Evolutionary conservation across 2,329 filamentous ascomycete genomes (phyloP).

Genomic region (Alternaria metachromatica): DNA sequence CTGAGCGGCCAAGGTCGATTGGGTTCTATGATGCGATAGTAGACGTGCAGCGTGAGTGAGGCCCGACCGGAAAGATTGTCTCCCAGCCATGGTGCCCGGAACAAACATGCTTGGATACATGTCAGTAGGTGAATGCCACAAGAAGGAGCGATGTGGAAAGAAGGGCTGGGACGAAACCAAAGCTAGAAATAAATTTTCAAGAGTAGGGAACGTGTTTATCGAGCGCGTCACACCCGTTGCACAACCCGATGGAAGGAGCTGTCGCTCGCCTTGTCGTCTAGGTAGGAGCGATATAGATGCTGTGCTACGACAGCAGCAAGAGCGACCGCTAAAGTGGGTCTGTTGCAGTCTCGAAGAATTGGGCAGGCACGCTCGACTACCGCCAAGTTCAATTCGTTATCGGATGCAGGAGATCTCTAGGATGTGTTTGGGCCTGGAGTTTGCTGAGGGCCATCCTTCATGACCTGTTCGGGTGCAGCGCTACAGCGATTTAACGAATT

Average conservation of each 20-base stretch:
- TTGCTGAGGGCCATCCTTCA: not conserved
- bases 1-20: constrained; percentile 18
- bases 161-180: not conserved
- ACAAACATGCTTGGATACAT: constrained; percentile 8
- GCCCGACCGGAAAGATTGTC: not conserved
- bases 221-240: not conserved
- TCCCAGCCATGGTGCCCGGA: not conserved
- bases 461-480: not conserved
- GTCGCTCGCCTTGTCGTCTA: not conserved
- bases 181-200: not conserved
- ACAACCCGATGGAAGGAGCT: not conserved
- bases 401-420: not conserved
- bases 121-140: not conserved
- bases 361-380: not conserved
- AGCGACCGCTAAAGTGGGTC: constrained; percentile 1
- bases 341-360: not conserved
- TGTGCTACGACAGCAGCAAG: constrained; percentile 1
- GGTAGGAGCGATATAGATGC: not conserved
- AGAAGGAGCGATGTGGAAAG: not conserved
- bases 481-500: not conserved
- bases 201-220: not conserved
- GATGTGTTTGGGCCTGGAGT: not conserved
- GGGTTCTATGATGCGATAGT: constrained; percentile 5
- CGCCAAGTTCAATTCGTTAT: not conserved
- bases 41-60: not conserved